Percentiles rank a stretch among this genome's conserved stretches.
Conservation (phyloP, 2,329 filamentous ascomycete species). For the Helotiales sp. region DNA sequence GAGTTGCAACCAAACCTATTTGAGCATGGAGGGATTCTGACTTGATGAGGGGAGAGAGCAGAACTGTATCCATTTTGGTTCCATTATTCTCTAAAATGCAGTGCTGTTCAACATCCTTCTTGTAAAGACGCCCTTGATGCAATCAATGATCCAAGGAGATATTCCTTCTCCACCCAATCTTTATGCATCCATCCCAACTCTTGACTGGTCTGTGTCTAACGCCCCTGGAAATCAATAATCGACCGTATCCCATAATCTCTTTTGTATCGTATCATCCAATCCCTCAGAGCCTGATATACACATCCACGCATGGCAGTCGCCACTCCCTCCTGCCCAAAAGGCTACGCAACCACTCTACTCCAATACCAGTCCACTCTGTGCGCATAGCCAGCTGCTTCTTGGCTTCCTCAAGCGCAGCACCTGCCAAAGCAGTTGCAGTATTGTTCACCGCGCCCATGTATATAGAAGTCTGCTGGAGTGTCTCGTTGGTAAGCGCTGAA, state of each 20-base stretch:
- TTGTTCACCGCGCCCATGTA: conserved; percentile 56
- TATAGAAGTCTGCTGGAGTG: conserved; percentile 37
- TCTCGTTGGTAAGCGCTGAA: conserved; percentile 28
- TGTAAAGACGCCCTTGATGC: conserved; percentile 7
- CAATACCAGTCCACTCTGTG: conserved; percentile 72
- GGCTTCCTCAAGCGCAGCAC: conserved; percentile 64
- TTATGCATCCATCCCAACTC: conserved; percentile 9
- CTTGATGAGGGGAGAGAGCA: too few relatives aligned
- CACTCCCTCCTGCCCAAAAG: conserved; percentile 82
- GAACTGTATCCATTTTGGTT: not conserved
- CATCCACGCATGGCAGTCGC: conserved; percentile 87
- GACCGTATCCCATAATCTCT: conserved; percentile 3
- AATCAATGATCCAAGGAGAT: conserved; percentile 4
- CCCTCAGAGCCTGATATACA: conserved; percentile 71
- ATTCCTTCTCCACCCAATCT: conserved; percentile 2
- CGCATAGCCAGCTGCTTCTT: conserved; percentile 49
- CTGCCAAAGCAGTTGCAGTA: conserved; percentile 67
- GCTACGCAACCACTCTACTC: conserved; percentile 83
- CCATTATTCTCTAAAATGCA: not conserved
- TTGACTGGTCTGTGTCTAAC: not conserved
- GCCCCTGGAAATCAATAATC: not conserved
- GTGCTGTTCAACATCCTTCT: not conserved
- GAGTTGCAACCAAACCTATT: too few relatives aligned
- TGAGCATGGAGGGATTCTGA: too few relatives aligned
- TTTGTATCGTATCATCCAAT: not conserved